These are phyloP conservation scores for Ceriops decandra DNA, from an alignment of 345 rosid species.

Conservation along the genomic window DNA sequence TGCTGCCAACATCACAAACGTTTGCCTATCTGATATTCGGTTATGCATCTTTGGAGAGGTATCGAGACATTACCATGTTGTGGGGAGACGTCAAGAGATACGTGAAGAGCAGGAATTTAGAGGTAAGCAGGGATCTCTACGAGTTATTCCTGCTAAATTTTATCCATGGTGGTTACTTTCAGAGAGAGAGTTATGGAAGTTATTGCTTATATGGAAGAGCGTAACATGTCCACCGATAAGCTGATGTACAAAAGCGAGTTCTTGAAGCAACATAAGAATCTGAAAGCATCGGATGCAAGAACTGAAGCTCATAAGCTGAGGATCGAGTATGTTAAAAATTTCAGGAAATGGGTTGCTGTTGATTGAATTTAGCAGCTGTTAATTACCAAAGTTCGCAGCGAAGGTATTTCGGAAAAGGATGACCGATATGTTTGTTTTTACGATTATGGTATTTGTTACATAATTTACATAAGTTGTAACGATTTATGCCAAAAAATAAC, in stretches of 20 bases:
- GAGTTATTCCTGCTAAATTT: constrained; percentile 64
- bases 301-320: constrained; percentile 69
- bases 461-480: too few relatives aligned
- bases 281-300: constrained; percentile 46
- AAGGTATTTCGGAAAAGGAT: too few relatives aligned
- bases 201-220: constrained; percentile 50
- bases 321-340: constrained; percentile 50
- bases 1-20: constrained; percentile 52
- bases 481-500: too few relatives aligned
- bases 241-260: constrained; percentile 62
- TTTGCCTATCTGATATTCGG: constrained; percentile 48
- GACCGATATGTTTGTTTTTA: too few relatives aligned
- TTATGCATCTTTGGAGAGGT: constrained; percentile 60
- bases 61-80: constrained; percentile 59
- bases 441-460: too few relatives aligned
- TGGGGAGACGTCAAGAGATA: constrained; percentile 88
- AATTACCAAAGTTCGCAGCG: not conserved
- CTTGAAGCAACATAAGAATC: constrained; percentile 63
- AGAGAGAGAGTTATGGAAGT: constrained; percentile 89
- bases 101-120: constrained; percentile 32
- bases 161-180: constrained; percentile 82
- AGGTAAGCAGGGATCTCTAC: constrained; percentile 52
- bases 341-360: constrained; percentile 59
- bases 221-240: constrained; percentile 44
- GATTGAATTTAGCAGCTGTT: constrained; percentile 12